These are phyloP conservation scores for Tetracladium marchalianum DNA, from an alignment of 495 filamentous ascomycete genomes.

Conservation along the genomic window DNA sequence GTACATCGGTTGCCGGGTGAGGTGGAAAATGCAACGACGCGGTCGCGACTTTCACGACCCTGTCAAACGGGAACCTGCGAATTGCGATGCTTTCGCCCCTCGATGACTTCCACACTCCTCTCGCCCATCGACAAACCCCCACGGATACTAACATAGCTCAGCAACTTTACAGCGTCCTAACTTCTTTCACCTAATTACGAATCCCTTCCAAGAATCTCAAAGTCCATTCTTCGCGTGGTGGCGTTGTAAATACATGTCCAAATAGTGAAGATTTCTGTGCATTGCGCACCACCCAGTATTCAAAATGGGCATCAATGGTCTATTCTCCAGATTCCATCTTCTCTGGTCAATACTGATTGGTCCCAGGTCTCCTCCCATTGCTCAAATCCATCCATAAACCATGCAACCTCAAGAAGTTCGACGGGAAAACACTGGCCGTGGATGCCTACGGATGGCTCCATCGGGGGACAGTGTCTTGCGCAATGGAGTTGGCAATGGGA, in stretches of 20 bases:
- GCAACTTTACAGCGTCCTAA: background rate
- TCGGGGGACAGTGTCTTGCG: conserved; percentile 82
- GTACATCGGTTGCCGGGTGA: conserved; percentile 1
- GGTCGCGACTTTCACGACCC: background rate
- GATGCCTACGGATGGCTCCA: conserved; percentile 99
- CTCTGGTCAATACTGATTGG: conserved; percentile 12
- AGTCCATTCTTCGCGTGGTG: background rate
- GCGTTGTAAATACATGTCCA: conserved; percentile 14
- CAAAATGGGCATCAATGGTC: conserved; percentile 23
- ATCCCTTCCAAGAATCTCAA: too few relatives aligned
- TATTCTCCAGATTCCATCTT: background rate
- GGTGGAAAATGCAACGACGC: background rate
- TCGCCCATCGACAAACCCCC: too few relatives aligned
- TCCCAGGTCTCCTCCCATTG: conserved; percentile 71
- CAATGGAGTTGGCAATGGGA: conserved; percentile 80
- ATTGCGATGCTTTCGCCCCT: too few relatives aligned
- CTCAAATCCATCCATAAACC: conserved; percentile 94
- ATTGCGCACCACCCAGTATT: conserved; percentile 5
- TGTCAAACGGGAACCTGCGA: background rate
- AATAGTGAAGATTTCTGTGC: conserved; percentile 11
- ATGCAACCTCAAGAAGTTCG: conserved; percentile 75
- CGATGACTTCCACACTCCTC: too few relatives aligned
- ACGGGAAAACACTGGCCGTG: conserved; percentile 79
- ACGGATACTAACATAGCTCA: too few relatives aligned
- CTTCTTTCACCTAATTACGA: background rate